These are phyloP conservation scores for Pyrenophora seminiperda DNA, from an alignment of 2,329 filamentous ascomycete genomes.

Conservation along the genomic window DNA sequence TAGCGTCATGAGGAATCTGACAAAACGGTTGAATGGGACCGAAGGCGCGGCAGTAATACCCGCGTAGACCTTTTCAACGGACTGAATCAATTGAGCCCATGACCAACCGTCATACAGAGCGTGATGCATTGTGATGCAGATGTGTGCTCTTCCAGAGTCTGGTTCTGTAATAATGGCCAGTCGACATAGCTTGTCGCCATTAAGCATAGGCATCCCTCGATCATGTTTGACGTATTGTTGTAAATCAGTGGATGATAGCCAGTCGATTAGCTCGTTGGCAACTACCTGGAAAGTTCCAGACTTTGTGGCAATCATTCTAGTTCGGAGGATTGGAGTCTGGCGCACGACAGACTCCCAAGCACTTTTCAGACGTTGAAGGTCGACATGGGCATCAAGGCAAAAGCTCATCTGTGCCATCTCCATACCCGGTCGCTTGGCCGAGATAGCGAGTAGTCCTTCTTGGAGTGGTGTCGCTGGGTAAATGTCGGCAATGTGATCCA, in stretches of 20 bases:
- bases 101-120: conserved; percentile 84
- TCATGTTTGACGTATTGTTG: neutral
- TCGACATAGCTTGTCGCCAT: conserved; percentile 49
- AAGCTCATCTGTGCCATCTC: conserved; percentile 58
- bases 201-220: conserved; percentile 38
- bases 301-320: conserved; percentile 32
- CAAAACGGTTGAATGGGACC: neutral
- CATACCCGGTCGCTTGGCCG: conserved; percentile 57
- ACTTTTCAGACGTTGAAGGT: conserved; percentile 38
- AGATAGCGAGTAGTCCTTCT: conserved; percentile 61
- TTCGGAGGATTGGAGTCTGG: conserved; percentile 53
- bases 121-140: conserved; percentile 72
- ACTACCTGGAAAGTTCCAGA: conserved; percentile 2
- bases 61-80: conserved; percentile 1
- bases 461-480: conserved; percentile 45
- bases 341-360: conserved; percentile 50
- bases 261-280: neutral
- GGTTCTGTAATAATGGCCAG: conserved; percentile 47
- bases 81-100: conserved; percentile 51
- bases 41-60: neutral
- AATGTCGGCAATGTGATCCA: neutral
- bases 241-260: neutral
- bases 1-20: conserved; percentile 39
- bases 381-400: conserved; percentile 10
- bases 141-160: conserved; percentile 40